Evolutionary conservation across 257 asterid genomes (phyloP).

Genomic region (Lantana camara): DNA sequence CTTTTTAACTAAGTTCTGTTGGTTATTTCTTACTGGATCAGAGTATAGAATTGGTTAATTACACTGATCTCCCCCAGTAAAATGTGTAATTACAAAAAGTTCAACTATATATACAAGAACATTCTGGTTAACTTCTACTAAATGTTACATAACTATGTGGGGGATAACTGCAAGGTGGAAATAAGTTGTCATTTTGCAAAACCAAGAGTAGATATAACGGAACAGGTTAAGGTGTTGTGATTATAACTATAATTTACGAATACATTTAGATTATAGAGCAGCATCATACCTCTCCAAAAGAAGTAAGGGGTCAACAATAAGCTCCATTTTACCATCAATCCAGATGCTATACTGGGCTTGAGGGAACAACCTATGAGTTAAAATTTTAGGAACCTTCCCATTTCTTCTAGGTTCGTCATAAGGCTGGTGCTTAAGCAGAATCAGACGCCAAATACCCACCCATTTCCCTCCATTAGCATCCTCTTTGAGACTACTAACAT

Average conservation of each 20-base stretch:
- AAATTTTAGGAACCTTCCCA: slow-evolving; percentile 97
- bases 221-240: too few species aligned
- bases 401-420: slow-evolving; percentile 98
- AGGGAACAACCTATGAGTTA: slow-evolving; percentile 93
- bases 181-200: too few species aligned
- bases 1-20: background rate
- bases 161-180: too few species aligned
- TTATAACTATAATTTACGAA: too few species aligned
- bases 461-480: slow-evolving; percentile 83
- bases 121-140: too few species aligned
- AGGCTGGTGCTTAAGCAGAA: slow-evolving; percentile 83
- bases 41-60: background rate
- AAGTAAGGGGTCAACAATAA: slow-evolving; percentile 90
- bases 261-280: background rate
- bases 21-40: slow-evolving; percentile 6
- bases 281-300: slow-evolving; percentile 80
- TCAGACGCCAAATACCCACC: slow-evolving; percentile 96
- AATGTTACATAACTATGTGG: too few species aligned
- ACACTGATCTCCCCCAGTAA: too few species aligned
- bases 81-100: too few species aligned
- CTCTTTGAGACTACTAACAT: slow-evolving; percentile 67
- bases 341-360: slow-evolving; percentile 93
- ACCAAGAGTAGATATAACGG: too few species aligned
- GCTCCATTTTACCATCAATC: slow-evolving; percentile 99
- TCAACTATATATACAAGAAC: too few species aligned